These are phyloP conservation scores for Sordariomycetes sp. DNA, from an alignment of 2,329 filamentous ascomycete genomes.

Conservation along the genomic window DNA sequence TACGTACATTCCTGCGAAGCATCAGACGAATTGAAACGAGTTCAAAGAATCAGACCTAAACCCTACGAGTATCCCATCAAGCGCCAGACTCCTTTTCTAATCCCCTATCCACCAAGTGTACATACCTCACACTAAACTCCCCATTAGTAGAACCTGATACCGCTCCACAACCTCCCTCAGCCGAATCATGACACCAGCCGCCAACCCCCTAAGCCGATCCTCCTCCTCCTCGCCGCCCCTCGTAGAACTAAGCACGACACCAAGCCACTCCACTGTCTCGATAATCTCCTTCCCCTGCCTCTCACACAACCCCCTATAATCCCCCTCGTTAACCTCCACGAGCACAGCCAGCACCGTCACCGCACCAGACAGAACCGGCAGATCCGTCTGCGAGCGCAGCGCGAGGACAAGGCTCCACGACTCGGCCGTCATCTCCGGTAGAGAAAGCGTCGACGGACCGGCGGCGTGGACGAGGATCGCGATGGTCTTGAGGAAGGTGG, in stretches of 20 bases:
- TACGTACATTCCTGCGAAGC: not conserved
- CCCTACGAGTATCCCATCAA: not conserved
- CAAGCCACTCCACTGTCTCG: slow-evolving; percentile 80
- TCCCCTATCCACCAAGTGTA: not conserved
- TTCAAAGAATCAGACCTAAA: not conserved
- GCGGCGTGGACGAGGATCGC: slow-evolving; percentile 71
- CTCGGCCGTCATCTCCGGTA: slow-evolving; percentile 73
- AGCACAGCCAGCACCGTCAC: slow-evolving; percentile 69
- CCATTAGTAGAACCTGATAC: slow-evolving; percentile 66
- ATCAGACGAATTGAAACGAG: not conserved
- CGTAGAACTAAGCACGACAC: slow-evolving; percentile 54
- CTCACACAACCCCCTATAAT: slow-evolving; percentile 59
- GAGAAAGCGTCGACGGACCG: slow-evolving; percentile 62
- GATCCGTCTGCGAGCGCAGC: slow-evolving; percentile 50
- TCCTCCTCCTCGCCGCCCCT: slow-evolving; percentile 48
- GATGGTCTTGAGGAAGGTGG: slow-evolving; percentile 75
- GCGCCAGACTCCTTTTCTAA: not conserved
- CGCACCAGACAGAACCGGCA: slow-evolving; percentile 57
- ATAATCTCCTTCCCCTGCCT: slow-evolving; percentile 64
- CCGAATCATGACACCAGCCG: slow-evolving; percentile 65
- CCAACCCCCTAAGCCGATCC: slow-evolving; percentile 64
- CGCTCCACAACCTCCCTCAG: slow-evolving; percentile 71
- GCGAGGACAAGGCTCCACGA: slow-evolving; percentile 70
- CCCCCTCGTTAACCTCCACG: slow-evolving; percentile 66
- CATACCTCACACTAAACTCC: slow-evolving; percentile 27